Conservation (phyloP, 495 filamentous ascomycete genomes). For the Neurospora discreta region DNA sequence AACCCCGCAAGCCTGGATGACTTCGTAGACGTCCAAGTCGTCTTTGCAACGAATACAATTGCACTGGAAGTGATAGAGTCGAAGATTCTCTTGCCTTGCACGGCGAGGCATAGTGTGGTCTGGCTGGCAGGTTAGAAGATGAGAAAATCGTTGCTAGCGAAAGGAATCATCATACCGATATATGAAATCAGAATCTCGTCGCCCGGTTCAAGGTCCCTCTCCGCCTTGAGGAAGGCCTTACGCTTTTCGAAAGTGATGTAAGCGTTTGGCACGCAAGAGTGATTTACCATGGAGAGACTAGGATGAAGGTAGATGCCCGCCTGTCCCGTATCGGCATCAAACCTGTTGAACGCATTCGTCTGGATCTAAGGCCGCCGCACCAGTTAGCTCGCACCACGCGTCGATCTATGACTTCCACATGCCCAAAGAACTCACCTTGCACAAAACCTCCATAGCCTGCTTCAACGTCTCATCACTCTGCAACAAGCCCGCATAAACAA, state of each 20-base stretch:
- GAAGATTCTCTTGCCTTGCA: constrained; percentile 22
- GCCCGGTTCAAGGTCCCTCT: constrained; percentile 27
- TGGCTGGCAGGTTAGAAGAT: constrained; percentile 6
- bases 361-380: constrained; percentile 21
- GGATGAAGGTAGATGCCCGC: constrained; percentile 33
- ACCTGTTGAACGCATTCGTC: constrained; percentile 36
- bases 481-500: constrained; percentile 26
- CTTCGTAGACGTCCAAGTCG: constrained; percentile 35
- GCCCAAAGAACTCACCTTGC: constrained; percentile 24
- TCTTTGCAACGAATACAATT: constrained; percentile 28
- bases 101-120: constrained; percentile 23
- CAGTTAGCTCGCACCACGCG: neutral
- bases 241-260: constrained; percentile 34
- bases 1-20: constrained; percentile 2
- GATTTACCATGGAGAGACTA: constrained; percentile 38
- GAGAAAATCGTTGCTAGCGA: neutral
- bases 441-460: constrained; percentile 26
- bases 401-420: neutral
- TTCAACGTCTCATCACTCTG: constrained; percentile 14
- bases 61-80: constrained; percentile 34
- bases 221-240: constrained; percentile 29
- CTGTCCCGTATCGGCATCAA: constrained; percentile 27
- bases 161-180: constrained; percentile 24
- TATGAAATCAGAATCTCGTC: constrained; percentile 43
- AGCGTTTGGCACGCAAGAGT: constrained; percentile 43